Percentiles rank a stretch among this genome's conserved stretches.
Conservation (phyloP, 495 filamentous ascomycete species). For the Apodospora peruviana region DNA sequence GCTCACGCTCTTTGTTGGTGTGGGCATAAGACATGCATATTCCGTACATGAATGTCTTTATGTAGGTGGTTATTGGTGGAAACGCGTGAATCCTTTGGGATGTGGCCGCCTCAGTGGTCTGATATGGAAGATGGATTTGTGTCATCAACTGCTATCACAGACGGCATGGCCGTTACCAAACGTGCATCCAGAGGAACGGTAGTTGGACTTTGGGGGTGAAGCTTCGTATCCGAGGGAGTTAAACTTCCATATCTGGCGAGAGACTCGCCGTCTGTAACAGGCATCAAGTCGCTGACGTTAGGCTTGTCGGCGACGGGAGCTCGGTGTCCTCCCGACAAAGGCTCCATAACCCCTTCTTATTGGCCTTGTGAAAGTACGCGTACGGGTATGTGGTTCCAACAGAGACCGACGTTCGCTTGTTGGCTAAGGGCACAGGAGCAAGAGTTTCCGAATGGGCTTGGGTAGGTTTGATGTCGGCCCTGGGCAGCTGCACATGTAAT, state of each 20-base stretch:
- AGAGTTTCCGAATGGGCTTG: too few species aligned
- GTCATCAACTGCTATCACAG: neutral
- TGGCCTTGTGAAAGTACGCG: neutral
- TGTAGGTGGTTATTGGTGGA: neutral
- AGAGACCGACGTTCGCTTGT: too few species aligned
- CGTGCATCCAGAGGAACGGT: too few species aligned
- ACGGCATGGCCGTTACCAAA: neutral
- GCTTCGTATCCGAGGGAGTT: too few species aligned
- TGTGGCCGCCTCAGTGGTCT: neutral
- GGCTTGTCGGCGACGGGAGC: neutral
- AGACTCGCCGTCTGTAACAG: neutral
- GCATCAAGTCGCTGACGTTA: neutral
- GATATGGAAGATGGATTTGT: neutral
- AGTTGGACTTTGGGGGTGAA: too few species aligned
- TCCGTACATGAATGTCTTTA: neutral
- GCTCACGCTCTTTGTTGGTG: neutral
- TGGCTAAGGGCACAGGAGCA: too few species aligned
- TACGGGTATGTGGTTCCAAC: too few species aligned
- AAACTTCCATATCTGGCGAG: neutral
- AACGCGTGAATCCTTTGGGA: neutral
- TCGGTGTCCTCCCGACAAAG: neutral
- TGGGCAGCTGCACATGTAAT: neutral
- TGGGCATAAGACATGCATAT: neutral
- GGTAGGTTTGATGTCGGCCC: neutral
- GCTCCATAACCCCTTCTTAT: neutral